Conservation (phyloP, 805 yeast genomes). For the Saturnispora saitoi region DNA sequence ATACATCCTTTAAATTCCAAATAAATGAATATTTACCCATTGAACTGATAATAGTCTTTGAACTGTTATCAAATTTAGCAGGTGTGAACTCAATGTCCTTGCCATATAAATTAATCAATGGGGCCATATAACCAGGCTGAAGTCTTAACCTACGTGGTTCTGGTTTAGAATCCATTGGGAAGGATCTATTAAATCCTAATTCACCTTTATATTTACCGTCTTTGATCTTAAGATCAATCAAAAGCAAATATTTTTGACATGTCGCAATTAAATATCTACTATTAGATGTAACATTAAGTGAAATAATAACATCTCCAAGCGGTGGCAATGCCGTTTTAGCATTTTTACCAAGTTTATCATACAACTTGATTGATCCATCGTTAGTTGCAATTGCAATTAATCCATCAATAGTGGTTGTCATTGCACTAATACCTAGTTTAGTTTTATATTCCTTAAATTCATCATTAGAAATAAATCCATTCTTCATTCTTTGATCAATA, state of each 20-base stretch:
- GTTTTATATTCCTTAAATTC: slow-evolving; percentile 48
- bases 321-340: slow-evolving; percentile 81
- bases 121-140: slow-evolving; percentile 63
- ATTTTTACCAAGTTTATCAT: slow-evolving; percentile 59
- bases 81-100: slow-evolving; percentile 51
- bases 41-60: slow-evolving; percentile 33
- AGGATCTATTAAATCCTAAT: slow-evolving; percentile 57
- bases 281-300: slow-evolving; percentile 65
- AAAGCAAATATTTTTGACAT: slow-evolving; percentile 58
- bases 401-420: slow-evolving; percentile 69
- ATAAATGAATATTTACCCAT: slow-evolving; percentile 57
- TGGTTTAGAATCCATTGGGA: slow-evolving; percentile 58
- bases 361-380: slow-evolving; percentile 69
- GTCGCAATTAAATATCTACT: slow-evolving; percentile 82
- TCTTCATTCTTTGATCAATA: slow-evolving; percentile 69
- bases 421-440: slow-evolving; percentile 44
- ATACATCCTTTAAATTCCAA: slow-evolving; percentile 63
- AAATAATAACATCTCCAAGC: slow-evolving; percentile 64
- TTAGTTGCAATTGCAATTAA: slow-evolving; percentile 66
- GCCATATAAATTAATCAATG: slow-evolving; percentile 44
- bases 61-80: slow-evolving; percentile 71
- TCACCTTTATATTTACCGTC: slow-evolving; percentile 51
- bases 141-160: slow-evolving; percentile 59
- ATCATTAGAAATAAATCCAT: slow-evolving; percentile 48
- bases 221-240: slow-evolving; percentile 58